These are phyloP conservation scores for Podila verticillata DNA, from an alignment of 192 early-diverging fungal species.

Conservation along the genomic window DNA sequence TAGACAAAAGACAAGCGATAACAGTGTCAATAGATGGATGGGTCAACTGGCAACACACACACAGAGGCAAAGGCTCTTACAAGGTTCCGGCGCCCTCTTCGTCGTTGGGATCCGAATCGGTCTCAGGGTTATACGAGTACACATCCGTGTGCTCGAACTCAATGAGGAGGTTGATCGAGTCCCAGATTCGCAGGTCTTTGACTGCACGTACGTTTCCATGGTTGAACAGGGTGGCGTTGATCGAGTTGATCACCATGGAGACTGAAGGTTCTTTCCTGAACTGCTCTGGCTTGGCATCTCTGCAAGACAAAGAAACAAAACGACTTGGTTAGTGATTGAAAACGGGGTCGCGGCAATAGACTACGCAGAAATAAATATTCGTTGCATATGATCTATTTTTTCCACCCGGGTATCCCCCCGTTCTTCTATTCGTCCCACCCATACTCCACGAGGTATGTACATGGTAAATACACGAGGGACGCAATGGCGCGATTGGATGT, in stretches of 20 bases:
- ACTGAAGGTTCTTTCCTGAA: slow-evolving; percentile 82
- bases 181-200: slow-evolving; percentile 82
- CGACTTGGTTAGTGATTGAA: too few relatives aligned
- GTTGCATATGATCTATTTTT: too few relatives aligned
- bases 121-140: slow-evolving; percentile 90
- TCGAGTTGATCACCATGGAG: slow-evolving; percentile 78
- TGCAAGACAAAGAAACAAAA: too few relatives aligned
- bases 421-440: too few relatives aligned
- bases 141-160: slow-evolving; percentile 87
- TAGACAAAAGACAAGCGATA: slow-evolving; percentile 24
- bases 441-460: too few relatives aligned
- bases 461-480: too few relatives aligned
- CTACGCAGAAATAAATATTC: neutral
- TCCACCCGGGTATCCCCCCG: too few relatives aligned
- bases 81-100: slow-evolving; percentile 80
- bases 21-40: neutral
- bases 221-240: slow-evolving; percentile 89
- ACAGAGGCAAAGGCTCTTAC: slow-evolving; percentile 9
- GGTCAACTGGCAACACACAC: too few relatives aligned
- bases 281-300: slow-evolving; percentile 81
- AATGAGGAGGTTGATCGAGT: slow-evolving; percentile 84
- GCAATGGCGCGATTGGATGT: too few relatives aligned
- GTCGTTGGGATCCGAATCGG: slow-evolving; percentile 88
- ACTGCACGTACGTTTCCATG: slow-evolving; percentile 73
- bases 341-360: too few relatives aligned